Evolutionary conservation across 2,329 filamentous ascomycete species (phyloP).

Genomic region (Elsinoe batatas): DNA sequence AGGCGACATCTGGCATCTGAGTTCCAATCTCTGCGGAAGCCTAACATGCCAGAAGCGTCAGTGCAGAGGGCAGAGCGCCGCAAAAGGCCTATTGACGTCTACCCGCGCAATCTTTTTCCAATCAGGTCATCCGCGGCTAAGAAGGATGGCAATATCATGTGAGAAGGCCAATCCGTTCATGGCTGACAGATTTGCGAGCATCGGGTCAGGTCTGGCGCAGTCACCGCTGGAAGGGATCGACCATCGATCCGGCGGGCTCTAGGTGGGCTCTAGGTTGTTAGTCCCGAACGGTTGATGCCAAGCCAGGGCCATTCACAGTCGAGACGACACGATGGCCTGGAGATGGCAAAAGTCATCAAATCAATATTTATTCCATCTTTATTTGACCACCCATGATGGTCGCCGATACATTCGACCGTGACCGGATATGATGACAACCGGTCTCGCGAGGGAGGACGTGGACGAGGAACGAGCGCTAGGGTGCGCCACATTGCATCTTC

Average conservation of each 20-base stretch:
- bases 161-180: neutral
- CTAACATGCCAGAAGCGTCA: neutral
- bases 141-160: neutral
- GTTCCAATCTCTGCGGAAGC: neutral
- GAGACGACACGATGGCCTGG: neutral
- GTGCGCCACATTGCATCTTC: slow-evolving; percentile 12
- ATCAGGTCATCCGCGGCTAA: neutral
- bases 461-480: slow-evolving; percentile 5
- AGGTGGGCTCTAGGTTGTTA: neutral
- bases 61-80: slow-evolving; percentile 3
- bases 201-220: slow-evolving; percentile 3
- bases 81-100: neutral
- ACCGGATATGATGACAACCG: neutral
- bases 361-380: neutral
- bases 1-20: slow-evolving; percentile 10
- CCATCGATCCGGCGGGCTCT: neutral
- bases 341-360: neutral
- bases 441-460: neutral
- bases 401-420: too few species aligned
- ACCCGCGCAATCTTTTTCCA: neutral
- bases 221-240: slow-evolving; percentile 1
- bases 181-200: neutral
- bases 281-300: slow-evolving; percentile 10
- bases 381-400: neutral
- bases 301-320: neutral